Base-by-base conservation (phyloP, 2,329 filamentous ascomycete genomes). In the Pyrenophora seminiperda region DNA sequence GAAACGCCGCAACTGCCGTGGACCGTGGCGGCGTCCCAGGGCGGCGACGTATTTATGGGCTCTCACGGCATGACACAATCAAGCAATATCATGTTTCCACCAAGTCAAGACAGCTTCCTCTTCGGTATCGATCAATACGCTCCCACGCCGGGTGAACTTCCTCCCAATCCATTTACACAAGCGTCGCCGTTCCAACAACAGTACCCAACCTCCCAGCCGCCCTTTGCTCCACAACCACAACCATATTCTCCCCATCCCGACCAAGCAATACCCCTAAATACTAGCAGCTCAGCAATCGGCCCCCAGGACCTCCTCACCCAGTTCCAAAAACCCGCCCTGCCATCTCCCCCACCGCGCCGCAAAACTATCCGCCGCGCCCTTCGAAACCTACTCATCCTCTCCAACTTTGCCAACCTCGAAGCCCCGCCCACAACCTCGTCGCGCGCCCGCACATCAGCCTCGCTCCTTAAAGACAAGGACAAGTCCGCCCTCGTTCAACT, bases 301-400 rank as follows among this genome's bases (percentile, higher is more conserved):
- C 38, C 63, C 2, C 58, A 65, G 43, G 47, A 53, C 19, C 59
- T 67, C 7, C 58, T 66, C 24, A 43, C 62, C 7, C 60, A 62
- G 32, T 61, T 62, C 32, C 67, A 66, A 46, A 53, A 50, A 9
- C 62, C 51, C 4, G 50, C 60, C 24, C 14, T 53, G 7, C 59
- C 56, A 3, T 62, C 62, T 7, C 40, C 52, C 5, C 67, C 61
- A n/a, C 63, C 61, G 1, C 61, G 62, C 9, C 62, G 59, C 29
- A 71, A 66, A 46, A 62, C 75, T 11, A 75, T 79, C 54, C 79
- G 78, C 62, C 71, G 82, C 22, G 80, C 80, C 7, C 79, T 81
- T 14, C 79, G 83, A 22, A 82, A 82, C 44, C 76, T 86, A 7
- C 75, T 86, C 5, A 81, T 84, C 43, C 76, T 89, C 9, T 76